These are phyloP conservation scores for Lyophyllum atratum DNA, from an alignment of 768 basidiomycete genomes.

Conservation along the genomic window DNA sequence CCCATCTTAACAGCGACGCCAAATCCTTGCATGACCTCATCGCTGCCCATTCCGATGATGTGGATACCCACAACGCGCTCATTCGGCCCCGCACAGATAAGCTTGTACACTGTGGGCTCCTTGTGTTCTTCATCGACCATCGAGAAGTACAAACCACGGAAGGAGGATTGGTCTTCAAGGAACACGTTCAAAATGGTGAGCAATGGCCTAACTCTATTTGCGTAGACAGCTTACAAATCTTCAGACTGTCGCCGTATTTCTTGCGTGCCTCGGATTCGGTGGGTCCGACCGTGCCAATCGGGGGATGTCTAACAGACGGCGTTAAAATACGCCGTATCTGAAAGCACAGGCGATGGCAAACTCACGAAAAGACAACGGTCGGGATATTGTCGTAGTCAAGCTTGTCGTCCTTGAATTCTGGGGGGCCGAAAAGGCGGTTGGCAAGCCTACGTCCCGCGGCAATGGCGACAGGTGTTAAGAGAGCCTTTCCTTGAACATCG, in stretches of 20 bases:
- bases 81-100: conserved; percentile 83
- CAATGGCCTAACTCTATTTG: background rate
- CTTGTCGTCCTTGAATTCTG: conserved; percentile 85
- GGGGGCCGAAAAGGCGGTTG: conserved; percentile 89
- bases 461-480: conserved; percentile 96
- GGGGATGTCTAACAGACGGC: conserved; percentile 69
- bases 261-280: conserved; percentile 89
- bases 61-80: conserved; percentile 97
- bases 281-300: conserved; percentile 93
- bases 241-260: conserved; percentile 87
- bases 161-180: conserved; percentile 69
- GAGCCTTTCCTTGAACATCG: conserved; percentile 89
- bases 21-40: conserved; percentile 96
- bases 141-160: conserved; percentile 89
- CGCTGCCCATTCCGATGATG: conserved; percentile 88
- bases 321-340: background rate
- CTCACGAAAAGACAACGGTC: conserved; percentile 95
- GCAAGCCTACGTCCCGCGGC: conserved; percentile 89
- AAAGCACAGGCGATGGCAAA: conserved; percentile 16
- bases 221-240: conserved; percentile 71
- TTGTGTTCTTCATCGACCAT: conserved; percentile 91
- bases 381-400: conserved; percentile 89
- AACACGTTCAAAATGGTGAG: background rate
- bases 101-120: conserved; percentile 93
- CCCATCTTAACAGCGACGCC: conserved; percentile 98